phyloP scores from a whole-genome alignment of 1,284 basidiomycete species.

The Rhodotorula sp. region DNA sequence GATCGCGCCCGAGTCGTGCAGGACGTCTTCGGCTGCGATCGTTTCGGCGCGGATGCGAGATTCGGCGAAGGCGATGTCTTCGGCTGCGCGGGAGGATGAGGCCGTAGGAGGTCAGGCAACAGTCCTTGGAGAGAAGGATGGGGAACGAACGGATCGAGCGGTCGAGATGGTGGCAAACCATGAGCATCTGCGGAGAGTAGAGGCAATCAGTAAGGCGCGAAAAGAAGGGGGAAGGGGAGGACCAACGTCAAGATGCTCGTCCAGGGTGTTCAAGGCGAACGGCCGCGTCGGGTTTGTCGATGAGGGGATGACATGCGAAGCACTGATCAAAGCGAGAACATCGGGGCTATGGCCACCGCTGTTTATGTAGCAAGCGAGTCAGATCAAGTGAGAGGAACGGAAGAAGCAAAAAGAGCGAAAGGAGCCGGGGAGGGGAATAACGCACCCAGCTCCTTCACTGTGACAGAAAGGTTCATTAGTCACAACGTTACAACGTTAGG shows the following conservation, averaged over 20 bases:
- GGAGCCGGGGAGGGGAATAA: background rate
- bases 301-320: constrained; percentile 81
- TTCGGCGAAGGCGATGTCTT: constrained; percentile 95
- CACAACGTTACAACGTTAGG: background rate
- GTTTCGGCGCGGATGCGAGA: constrained; percentile 96
- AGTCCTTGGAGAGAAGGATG: background rate
- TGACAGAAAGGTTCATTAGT: background rate
- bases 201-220: background rate
- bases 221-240: background rate
- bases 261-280: constrained; percentile 85
- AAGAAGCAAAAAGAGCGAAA: background rate
- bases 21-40: constrained; percentile 93
- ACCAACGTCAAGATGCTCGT: constrained; percentile 92
- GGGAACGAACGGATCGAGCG: constrained; percentile 60
- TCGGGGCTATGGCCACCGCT: constrained; percentile 93
- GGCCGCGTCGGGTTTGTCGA: constrained; percentile 98
- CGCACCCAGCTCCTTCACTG: constrained; percentile 11
- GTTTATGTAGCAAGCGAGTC: background rate
- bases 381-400: no score
- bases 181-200: constrained; percentile 72
- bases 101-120: background rate
- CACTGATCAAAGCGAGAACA: constrained; percentile 65
- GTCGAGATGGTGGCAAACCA: constrained; percentile 90
- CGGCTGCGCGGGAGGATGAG: constrained; percentile 62
- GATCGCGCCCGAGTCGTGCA: constrained; percentile 92